Percentiles rank a stretch among this genome's conserved stretches.
phyloP scores from a whole-genome alignment of 805 yeast species.

The Yamadazyma akitaensis region DNA sequence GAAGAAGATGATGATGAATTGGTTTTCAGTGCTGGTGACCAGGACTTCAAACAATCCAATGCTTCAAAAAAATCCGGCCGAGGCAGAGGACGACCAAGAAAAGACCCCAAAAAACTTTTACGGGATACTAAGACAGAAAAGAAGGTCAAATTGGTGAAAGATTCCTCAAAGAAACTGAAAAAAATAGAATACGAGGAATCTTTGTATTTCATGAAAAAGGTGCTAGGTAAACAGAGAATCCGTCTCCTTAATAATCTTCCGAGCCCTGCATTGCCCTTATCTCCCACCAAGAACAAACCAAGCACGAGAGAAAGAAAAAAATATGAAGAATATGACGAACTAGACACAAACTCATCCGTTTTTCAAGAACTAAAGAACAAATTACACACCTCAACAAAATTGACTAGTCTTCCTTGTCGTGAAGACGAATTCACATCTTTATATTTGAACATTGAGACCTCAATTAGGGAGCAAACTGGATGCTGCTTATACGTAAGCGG shows the following conservation, averaged over 20 bases:
- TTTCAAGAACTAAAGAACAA: slow-evolving; percentile 39
- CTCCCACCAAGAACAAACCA: slow-evolving; percentile 12
- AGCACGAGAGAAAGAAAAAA: slow-evolving; percentile 5
- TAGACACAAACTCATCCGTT: slow-evolving; percentile 25
- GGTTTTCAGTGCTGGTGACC: slow-evolving; percentile 3
- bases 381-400: slow-evolving; percentile 43
- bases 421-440: slow-evolving; percentile 76
- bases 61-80: slow-evolving; percentile 5
- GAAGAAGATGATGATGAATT: not conserved
- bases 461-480: slow-evolving; percentile 69
- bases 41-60: not conserved
- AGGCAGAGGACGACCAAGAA: slow-evolving; percentile 20
- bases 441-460: slow-evolving; percentile 64
- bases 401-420: slow-evolving; percentile 72
- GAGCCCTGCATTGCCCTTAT: slow-evolving; percentile 14
- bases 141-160: not conserved
- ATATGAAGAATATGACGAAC: slow-evolving; percentile 2
- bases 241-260: not conserved
- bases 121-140: slow-evolving; percentile 3
- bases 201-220: slow-evolving; percentile 3
- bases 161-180: slow-evolving; percentile 2
- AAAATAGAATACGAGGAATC: slow-evolving; percentile 6
- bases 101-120: slow-evolving; percentile 9
- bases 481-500: slow-evolving; percentile 90
- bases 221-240: slow-evolving; percentile 3